Evolutionary conservation across 169 alveolate genomes (phyloP), one percentile per base, ranked within the genome.

Genomic region (Plasmodium coatneyi): DNA sequence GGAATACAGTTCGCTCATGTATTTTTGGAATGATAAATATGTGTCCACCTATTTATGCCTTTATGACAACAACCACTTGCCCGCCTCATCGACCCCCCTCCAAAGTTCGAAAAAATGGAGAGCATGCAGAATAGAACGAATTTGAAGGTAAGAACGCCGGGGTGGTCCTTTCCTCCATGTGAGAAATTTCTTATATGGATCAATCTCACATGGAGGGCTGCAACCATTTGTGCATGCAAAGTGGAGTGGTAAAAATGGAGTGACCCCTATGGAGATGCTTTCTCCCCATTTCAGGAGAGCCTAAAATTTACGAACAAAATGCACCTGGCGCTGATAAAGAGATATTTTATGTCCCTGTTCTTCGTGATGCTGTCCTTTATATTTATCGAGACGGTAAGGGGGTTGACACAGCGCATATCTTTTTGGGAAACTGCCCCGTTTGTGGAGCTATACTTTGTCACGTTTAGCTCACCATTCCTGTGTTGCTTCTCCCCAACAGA

Each of bases 271-370:
- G 7, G n/a, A 60, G 43, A 22, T 22, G 74, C 19, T 32, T 36
- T 6, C 7, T n/a, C n/a, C 46, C 36, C 76, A 66, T 83, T 39
- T 83, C 43, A 84, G 92, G 84, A 84, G 56, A 84, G 84, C 28
- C 41, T 84, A 84, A 84, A 84, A 76, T 84, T 84, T 49, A 84
- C 92, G 54, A 84, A 84, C 60, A 84, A 74, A 84, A 84, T 84
- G 92, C 92, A 84, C 66, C 79, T 84, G 81, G 84, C 92, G n/a
- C 54, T 84, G 56, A 84, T 84, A 28, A 84, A 84, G 74, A 84
- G 92, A 84, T 84, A 72, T 74, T 84, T 84, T 46, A 76, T 84
- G 84, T 84, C 92, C 78, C 39, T 84, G 60, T 46, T 84, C 32
- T 74, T 84, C 74, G 30, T 84, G 30, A 84, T 84, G 92, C 7